Evolutionary conservation across 768 basidiomycete genomes (phyloP), one percentile per base, ranked within the genome.

Genomic region (Lepiota venenata): DNA sequence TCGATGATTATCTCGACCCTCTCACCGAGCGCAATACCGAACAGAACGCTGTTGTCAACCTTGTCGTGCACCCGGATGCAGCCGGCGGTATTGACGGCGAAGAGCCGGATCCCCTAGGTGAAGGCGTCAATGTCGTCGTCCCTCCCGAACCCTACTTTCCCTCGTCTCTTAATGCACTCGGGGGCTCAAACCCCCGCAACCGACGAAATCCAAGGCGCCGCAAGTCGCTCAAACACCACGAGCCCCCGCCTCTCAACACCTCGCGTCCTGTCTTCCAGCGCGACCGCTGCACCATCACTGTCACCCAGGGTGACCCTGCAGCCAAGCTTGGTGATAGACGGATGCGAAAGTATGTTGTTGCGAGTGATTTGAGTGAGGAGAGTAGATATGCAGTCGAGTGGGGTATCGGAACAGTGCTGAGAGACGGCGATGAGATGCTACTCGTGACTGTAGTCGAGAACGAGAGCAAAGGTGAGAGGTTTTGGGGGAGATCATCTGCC

Each of bases 351-450:
- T 99, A 98, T 69, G 76, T 97, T 10, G 87, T 98, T 18, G 90
- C 94, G 4, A 97, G 93, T 64, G 97, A 99, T 78, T 67, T 98
- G 62, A 93, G 90, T 56, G 92, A 97, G 60, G 96, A 99, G 72
- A 88, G 85, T 69, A 78, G 88, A 32, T 99, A 95, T 68, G 97
- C 97, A 0, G 83, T 98, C 5, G 95, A 98, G 68, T 99, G 96
- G 97, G 93, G 91, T 9, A 95, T 98, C 51, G 96, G 95, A 2
- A 98, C 96, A 0, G 96, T 98, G 2, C 73, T 97, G 56, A 74
- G 94, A 57, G 94, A 98, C 69, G 96, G 96, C 2, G 97, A 99
- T 63, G 91, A 95, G 70, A 74, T 93, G 85, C 77, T 95, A 56
- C 78, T 98, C 56, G 89, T 97, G 0, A 93, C 87, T 2, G 88